Conservation (phyloP, 2,329 filamentous ascomycete species). For the Diaporthe helianthi region DNA sequence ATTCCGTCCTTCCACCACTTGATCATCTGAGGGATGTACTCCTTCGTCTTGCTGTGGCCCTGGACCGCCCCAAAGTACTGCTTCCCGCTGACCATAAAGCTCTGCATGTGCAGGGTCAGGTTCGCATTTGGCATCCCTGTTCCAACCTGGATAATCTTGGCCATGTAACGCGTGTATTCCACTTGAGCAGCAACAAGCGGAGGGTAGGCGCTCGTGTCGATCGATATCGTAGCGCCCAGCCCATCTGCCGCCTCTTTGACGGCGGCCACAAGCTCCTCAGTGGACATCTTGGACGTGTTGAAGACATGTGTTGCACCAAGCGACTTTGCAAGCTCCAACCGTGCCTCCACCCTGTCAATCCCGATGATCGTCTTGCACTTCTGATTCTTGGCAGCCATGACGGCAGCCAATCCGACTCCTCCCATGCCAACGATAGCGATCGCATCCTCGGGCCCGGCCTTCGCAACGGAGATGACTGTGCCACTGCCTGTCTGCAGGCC, state of each 20-base stretch:
- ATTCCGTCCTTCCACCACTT: slow-evolving; percentile 37
- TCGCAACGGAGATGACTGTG: slow-evolving; percentile 42
- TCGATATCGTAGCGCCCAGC: slow-evolving; percentile 51
- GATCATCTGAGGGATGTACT: slow-evolving; percentile 40
- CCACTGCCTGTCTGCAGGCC: slow-evolving; percentile 45
- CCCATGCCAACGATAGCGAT: slow-evolving; percentile 44
- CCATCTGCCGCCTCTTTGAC: slow-evolving; percentile 56
- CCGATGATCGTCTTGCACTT: slow-evolving; percentile 45
- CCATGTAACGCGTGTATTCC: slow-evolving; percentile 51
- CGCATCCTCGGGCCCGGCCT: slow-evolving; percentile 36
- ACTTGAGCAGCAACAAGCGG: slow-evolving; percentile 50
- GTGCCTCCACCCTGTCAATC: slow-evolving; percentile 51
- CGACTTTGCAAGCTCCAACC: slow-evolving; percentile 46
- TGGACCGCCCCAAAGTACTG: slow-evolving; percentile 52
- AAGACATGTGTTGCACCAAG: slow-evolving; percentile 50
- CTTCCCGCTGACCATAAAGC: slow-evolving; percentile 55
- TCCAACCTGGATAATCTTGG: slow-evolving; percentile 58
- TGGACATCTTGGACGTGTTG: slow-evolving; percentile 36
- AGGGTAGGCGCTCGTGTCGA: slow-evolving; percentile 57
- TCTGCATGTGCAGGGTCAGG: slow-evolving; percentile 51
- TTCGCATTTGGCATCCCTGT: slow-evolving; percentile 51
- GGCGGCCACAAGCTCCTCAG: slow-evolving; percentile 55
- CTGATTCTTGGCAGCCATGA: slow-evolving; percentile 35
- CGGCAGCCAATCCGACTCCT: slow-evolving; percentile 36
- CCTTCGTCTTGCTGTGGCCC: slow-evolving; percentile 47